Evolutionary conservation across 306 rosid genomes (phyloP), one percentile per base, ranked within the genome.

Genomic region (Cucumis sativus): DNA sequence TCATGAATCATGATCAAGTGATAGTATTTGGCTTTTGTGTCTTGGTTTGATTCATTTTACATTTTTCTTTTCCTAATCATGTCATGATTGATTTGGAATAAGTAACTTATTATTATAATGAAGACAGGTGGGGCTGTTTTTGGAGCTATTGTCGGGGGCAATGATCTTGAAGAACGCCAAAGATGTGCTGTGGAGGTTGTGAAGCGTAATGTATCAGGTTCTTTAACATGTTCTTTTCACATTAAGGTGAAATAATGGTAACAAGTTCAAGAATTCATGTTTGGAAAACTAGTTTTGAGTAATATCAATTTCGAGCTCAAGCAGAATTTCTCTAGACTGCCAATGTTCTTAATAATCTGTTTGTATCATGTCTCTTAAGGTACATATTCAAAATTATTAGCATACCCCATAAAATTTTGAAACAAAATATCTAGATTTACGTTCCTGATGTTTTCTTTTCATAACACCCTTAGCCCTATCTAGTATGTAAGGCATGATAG

Each of bases 121-220:
- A 79, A 94, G 98, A 90, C 83, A 39, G 87, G 81, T 67, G 97
- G 97, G 74, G 84, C 85, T 20, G 62, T 91, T 76, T 86, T 95
- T 85, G 98, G 98, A 77, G 89, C 98, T 81, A 80, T 95, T 80
- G 98, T 95, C 77, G 98, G 98, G 78, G 98, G 97, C 78, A 49
- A 87, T 59, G 63, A 82, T 80, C 77, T 90, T 64, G 91, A 87
- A 61, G 97, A 95, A 86, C 93, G 98, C 59, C 82, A 78, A 69
- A 84, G 97, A 78, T 92, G 97, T 83, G 92, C 98, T 45, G 81
- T 81, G 84, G 97, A 92, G 90, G 97, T 87, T 55, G 88, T 89
- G 72, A 80, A 81, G 88, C 84, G 97, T 78, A 88, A 79, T 83
- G 88, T 95, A 69, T 86, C 97, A 86, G 98, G 98, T 94, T 84